These are phyloP conservation scores for Candida sonorensis DNA, from an alignment of 805 yeast species.

Conservation along the genomic window DNA sequence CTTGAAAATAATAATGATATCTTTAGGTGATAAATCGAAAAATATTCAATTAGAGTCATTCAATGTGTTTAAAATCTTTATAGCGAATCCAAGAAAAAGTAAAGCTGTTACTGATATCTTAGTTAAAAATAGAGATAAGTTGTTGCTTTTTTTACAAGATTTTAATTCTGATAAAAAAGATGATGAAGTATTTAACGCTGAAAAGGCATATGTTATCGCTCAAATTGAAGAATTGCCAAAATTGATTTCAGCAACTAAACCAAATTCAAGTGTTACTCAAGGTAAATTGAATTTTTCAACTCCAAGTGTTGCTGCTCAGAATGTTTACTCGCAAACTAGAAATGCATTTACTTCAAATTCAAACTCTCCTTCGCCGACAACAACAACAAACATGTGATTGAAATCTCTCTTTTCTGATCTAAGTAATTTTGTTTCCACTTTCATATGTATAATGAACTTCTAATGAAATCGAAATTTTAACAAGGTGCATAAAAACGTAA, in stretches of 20 bases:
- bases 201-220: conserved; percentile 70
- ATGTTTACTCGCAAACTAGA: conserved; percentile 13
- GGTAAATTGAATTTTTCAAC: too few species aligned
- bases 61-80: conserved; percentile 87
- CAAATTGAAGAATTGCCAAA: conserved; percentile 71
- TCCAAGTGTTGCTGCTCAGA: conserved; percentile 14
- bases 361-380: not conserved
- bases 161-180: conserved; percentile 60
- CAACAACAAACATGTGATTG: too few species aligned
- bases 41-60: conserved; percentile 88
- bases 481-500: too few species aligned
- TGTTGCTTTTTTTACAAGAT: conserved; percentile 59
- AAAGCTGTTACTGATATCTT: conserved; percentile 75
- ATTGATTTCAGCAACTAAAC: conserved; percentile 24
- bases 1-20: conserved; percentile 77
- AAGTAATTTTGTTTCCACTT: too few species aligned
- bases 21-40: conserved; percentile 81
- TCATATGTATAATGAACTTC: too few species aligned
- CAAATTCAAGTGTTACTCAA: conserved; percentile 1
- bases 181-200: conserved; percentile 64
- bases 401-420: too few species aligned
- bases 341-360: conserved; percentile 8
- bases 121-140: conserved; percentile 73
- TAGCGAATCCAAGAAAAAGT: conserved; percentile 91
- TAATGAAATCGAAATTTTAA: too few species aligned